A percentile compares a stretch with the other conserved stretches of the same genome.
phyloP scores from a whole-genome alignment of 495 filamentous ascomycete species.

The Poronia punctata region DNA sequence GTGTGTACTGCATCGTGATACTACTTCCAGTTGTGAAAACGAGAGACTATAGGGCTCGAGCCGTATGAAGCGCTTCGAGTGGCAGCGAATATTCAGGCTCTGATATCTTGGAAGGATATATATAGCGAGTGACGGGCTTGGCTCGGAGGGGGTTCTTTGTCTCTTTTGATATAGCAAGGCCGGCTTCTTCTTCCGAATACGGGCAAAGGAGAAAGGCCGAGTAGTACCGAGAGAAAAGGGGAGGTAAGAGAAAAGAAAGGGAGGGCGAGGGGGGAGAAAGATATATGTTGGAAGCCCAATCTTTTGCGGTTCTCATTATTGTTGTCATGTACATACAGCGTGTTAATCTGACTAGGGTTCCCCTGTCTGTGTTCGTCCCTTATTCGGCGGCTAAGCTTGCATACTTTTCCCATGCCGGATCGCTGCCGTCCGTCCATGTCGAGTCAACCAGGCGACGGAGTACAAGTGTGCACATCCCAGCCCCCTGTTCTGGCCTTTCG shows the following conservation, averaged over 20 bases:
- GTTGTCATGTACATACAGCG: neutral
- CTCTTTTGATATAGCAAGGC: neutral
- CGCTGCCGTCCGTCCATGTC: conserved; percentile 2
- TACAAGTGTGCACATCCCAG: conserved; percentile 2
- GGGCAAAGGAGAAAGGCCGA: too few relatives aligned
- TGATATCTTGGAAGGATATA: neutral
- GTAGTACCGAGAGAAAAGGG: neutral
- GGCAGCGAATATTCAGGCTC: neutral
- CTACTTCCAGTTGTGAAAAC: conserved; percentile 3
- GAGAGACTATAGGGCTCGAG: conserved; percentile 10
- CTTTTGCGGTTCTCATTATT: neutral
- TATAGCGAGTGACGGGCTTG: conserved; percentile 7
- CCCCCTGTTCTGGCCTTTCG: conserved; percentile 3
- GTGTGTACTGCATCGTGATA: conserved; percentile 28
- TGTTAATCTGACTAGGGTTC: neutral
- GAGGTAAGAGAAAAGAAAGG: neutral
- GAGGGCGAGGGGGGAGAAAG: neutral
- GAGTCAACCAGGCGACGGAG: neutral
- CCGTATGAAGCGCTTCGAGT: too few relatives aligned
- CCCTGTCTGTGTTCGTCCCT: neutral
- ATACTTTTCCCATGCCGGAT: conserved; percentile 1
- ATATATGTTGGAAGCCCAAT: neutral
- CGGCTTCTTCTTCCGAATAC: neutral
- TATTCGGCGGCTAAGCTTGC: neutral
- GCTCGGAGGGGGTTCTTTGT: conserved; percentile 3